Evolutionary conservation across 2,329 filamentous ascomycete genomes (phyloP).

Genomic region (Colletotrichum tropicale): DNA sequence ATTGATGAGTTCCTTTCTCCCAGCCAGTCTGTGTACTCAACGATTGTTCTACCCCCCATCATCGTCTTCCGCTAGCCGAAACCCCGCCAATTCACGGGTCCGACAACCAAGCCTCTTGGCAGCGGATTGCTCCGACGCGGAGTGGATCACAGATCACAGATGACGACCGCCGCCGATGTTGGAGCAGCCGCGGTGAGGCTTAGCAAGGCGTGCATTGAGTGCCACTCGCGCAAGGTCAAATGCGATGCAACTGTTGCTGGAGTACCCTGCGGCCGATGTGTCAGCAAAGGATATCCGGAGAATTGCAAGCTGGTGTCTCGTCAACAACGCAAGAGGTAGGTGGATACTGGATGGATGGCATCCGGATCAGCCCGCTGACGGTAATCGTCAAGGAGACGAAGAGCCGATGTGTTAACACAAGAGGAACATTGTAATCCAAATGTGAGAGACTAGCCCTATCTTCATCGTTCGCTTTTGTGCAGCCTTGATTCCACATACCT

Average conservation of each 20-base stretch:
- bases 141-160: neutral
- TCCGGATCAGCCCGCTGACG: rapidly evolving
- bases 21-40: neutral
- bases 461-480: neutral
- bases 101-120: neutral
- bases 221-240: neutral
- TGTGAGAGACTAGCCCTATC: neutral
- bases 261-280: neutral
- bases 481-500: neutral
- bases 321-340: neutral
- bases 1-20: neutral
- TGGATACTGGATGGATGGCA: neutral
- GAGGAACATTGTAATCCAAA: neutral
- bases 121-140: neutral
- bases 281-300: neutral
- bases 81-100: neutral
- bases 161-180: neutral
- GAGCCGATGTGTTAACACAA: neutral
- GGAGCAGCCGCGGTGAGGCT: neutral
- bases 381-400: neutral
- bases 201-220: neutral
- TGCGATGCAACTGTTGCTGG: neutral
- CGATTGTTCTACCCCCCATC: neutral
- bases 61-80: neutral
- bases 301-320: neutral